These are phyloP conservation scores for Trichoderma arundinaceum DNA, from an alignment of 2,329 filamentous ascomycete genomes.

Conservation along the genomic window DNA sequence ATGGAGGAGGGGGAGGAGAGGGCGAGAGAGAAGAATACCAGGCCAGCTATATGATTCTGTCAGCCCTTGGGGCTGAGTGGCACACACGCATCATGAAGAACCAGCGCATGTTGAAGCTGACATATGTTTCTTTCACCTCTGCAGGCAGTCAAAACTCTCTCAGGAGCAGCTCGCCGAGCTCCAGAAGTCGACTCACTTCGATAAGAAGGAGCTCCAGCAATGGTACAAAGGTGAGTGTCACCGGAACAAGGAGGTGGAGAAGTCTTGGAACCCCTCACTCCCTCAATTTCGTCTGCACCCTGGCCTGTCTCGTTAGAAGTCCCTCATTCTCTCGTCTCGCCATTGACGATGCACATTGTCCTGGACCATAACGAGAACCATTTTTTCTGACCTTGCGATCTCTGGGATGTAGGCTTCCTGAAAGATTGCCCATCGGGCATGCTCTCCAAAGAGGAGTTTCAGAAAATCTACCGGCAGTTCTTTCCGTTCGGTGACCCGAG, in stretches of 20 bases:
- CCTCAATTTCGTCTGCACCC: constrained; percentile 3
- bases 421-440: constrained; percentile 98
- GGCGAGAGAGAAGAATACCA: not conserved
- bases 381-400: not conserved
- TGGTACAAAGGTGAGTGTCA: constrained; percentile 93
- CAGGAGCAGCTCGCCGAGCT: constrained; percentile 94
- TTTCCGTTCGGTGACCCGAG: constrained; percentile 98
- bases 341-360: not conserved
- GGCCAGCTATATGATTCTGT: not conserved
- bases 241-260: not conserved
- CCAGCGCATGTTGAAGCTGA: constrained; percentile 1
- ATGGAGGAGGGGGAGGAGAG: not conserved
- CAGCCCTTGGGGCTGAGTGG: not conserved
- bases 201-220: constrained; percentile 99
- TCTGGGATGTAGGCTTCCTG: constrained; percentile 74
- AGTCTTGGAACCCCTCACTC: not conserved
- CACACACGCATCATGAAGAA: not conserved
- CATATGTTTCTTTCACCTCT: not conserved
- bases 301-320: not conserved
- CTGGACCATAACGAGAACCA: not conserved
- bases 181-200: constrained; percentile 96
- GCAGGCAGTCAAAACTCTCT: constrained; percentile 96
- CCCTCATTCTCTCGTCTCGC: not conserved
- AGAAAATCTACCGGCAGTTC: constrained; percentile 99
- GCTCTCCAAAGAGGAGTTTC: constrained; percentile 97